A percentile compares a stretch with the other conserved stretches of the same genome.
Conservation (phyloP, 176 grass and related monocot species). For the Aegilops speltoides region DNA sequence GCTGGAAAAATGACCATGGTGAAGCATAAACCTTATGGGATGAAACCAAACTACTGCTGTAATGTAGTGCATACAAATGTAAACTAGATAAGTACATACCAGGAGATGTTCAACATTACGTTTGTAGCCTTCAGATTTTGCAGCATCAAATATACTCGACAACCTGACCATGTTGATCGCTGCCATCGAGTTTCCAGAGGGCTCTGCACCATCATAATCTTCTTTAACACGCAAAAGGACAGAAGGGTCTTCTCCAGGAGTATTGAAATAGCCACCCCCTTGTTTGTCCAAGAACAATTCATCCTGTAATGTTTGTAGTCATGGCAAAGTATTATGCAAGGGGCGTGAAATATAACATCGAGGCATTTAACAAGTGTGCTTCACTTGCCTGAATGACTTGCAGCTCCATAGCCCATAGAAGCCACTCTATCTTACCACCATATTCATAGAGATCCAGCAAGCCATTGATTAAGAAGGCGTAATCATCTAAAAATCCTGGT, state of each 20-base stretch:
- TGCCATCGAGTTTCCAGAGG: slow-evolving; percentile 88
- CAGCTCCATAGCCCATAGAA: slow-evolving; percentile 74
- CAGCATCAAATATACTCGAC: slow-evolving; percentile 61
- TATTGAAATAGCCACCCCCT: slow-evolving; percentile 97
- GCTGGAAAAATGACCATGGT: no score
- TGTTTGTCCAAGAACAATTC: slow-evolving; percentile 81
- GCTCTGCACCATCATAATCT: slow-evolving; percentile 97
- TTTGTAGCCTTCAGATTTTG: slow-evolving; percentile 57
- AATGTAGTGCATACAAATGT: neutral
- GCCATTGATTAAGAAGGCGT: slow-evolving; percentile 85
- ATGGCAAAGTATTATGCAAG: neutral
- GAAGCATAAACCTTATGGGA: neutral
- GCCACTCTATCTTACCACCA: slow-evolving; percentile 81
- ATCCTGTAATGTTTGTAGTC: slow-evolving; percentile 49
- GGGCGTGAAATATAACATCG: neutral
- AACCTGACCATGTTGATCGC: slow-evolving; percentile 90
- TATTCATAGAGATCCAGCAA: slow-evolving; percentile 89
- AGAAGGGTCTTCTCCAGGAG: slow-evolving; percentile 88
- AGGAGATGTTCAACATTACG: slow-evolving; percentile 79
- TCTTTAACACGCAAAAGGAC: slow-evolving; percentile 88
- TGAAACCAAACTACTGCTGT: neutral
- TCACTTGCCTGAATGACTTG: slow-evolving; percentile 85
- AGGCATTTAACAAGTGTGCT: neutral
- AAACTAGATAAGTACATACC: slow-evolving; percentile 45
- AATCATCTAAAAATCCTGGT: slow-evolving; percentile 97